Conservation (phyloP, 139 green algal genomes). For the Prasinococcaceae sp. region DNA sequence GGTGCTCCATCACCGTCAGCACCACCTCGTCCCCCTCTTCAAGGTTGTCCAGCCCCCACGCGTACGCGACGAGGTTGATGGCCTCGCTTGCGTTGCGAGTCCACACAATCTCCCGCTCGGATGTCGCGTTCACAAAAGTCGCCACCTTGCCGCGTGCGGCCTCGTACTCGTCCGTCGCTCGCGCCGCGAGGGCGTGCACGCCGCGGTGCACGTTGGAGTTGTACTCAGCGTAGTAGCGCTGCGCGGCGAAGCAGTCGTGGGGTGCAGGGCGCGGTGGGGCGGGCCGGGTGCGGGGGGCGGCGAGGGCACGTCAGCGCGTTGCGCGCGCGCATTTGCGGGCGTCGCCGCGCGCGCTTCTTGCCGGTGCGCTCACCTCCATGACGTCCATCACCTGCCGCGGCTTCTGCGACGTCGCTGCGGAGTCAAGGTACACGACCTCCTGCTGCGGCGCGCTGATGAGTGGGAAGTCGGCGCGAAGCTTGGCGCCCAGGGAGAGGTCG, state of each 20-base stretch:
- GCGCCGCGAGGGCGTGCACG: conserved; percentile 30
- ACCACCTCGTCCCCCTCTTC: conserved; percentile 76
- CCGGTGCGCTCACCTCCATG: no score
- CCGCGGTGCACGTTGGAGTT: conserved; percentile 97
- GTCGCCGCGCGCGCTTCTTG: no score
- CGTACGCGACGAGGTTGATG: conserved; percentile 94
- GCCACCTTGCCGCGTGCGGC: conserved; percentile 69
- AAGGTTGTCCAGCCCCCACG: conserved; percentile 72
- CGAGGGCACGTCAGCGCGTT: no score
- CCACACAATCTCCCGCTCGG: conserved; percentile 73
- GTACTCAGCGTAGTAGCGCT: conserved; percentile 73
- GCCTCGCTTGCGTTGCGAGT: conserved; percentile 88
- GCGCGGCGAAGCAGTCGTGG: no score
- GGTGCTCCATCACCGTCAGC: conserved; percentile 82
- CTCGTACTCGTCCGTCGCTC: conserved; percentile 85
- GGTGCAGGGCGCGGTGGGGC: no score
- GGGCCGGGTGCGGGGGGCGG: no score
- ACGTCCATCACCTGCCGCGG: conserved; percentile 43
- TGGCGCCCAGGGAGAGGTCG: no score
- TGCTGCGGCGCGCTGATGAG: no score
- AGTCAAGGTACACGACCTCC: conserved; percentile 86
- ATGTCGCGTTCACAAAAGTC: conserved; percentile 63
- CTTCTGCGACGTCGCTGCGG: conserved; percentile 93
- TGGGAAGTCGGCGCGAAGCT: no score
- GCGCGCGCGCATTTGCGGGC: no score